Evolutionary conservation across 139 green algal species (phyloP).

Genomic region (Chlamydomonas sp.): DNA sequence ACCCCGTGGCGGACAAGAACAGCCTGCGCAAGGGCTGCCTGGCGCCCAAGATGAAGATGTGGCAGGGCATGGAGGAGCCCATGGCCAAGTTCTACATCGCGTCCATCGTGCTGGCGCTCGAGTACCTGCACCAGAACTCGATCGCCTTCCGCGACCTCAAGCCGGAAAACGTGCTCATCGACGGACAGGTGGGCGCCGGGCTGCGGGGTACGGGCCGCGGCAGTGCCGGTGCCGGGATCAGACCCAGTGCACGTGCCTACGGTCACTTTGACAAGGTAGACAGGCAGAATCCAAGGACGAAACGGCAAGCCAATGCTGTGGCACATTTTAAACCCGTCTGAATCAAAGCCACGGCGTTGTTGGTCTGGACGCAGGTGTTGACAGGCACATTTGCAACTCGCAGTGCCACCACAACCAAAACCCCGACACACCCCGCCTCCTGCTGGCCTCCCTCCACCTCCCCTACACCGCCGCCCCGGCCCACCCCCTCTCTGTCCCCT

Average conservation of each 20-base stretch:
- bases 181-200: slow-evolving; percentile 56
- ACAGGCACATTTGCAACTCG: too few relatives aligned
- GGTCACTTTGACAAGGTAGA: too few relatives aligned
- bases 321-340: too few relatives aligned
- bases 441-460: neutral
- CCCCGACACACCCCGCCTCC: neutral
- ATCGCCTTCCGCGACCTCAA: slow-evolving; percentile 96
- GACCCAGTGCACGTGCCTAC: too few relatives aligned
- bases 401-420: neutral
- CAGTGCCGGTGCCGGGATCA: too few relatives aligned
- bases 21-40: slow-evolving; percentile 58
- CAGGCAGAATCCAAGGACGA: too few relatives aligned
- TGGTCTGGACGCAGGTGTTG: too few relatives aligned
- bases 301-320: too few relatives aligned
- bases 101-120: slow-evolving; percentile 88
- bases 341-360: too few relatives aligned
- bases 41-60: slow-evolving; percentile 76
- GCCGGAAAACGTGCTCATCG: slow-evolving; percentile 97
- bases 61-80: slow-evolving; percentile 83
- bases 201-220: neutral
- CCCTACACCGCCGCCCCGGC: neutral
- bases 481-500: neutral
- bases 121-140: slow-evolving; percentile 90
- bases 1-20: slow-evolving; percentile 61
- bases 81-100: slow-evolving; percentile 90